These are phyloP conservation scores for Epichloe sylvatica DNA, from an alignment of 2,329 filamentous ascomycete genomes.

Conservation along the genomic window DNA sequence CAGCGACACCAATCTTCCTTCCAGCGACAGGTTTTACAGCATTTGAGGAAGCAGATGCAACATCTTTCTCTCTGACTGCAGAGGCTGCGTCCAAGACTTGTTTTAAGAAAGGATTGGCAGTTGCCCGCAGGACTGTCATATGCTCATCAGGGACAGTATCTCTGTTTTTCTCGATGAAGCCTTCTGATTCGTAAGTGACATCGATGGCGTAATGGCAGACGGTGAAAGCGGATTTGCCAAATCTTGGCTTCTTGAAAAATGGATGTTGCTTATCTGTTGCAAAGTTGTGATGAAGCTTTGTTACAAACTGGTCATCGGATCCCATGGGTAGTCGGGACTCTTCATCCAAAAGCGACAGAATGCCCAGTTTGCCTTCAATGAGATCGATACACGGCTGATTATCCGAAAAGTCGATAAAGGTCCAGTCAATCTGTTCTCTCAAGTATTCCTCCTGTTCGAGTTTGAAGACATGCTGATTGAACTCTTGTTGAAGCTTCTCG, in stretches of 20 bases:
- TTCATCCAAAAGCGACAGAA: slow-evolving; percentile 84
- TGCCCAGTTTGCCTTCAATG: slow-evolving; percentile 92
- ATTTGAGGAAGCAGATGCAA: slow-evolving; percentile 46
- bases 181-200: slow-evolving; percentile 96
- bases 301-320: slow-evolving; percentile 92
- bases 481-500: slow-evolving; percentile 97
- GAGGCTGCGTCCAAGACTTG: slow-evolving; percentile 76
- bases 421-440: slow-evolving; percentile 95
- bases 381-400: slow-evolving; percentile 98
- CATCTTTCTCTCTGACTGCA: slow-evolving; percentile 79
- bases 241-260: slow-evolving; percentile 97
- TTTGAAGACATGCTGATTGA: slow-evolving; percentile 99
- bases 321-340: slow-evolving; percentile 95
- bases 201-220: slow-evolving; percentile 97
- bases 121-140: slow-evolving; percentile 78
- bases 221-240: slow-evolving; percentile 93
- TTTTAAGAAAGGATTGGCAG: slow-evolving; percentile 71
- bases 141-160: slow-evolving; percentile 98
- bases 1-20: slow-evolving; percentile 78
- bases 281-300: slow-evolving; percentile 90
- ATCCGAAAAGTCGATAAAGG: slow-evolving; percentile 97
- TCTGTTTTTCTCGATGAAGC: slow-evolving; percentile 98
- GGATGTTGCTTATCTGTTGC: slow-evolving; percentile 80
- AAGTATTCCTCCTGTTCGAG: slow-evolving; percentile 97
- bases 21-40: slow-evolving; percentile 71